Evolutionary conservation across 108 stramenopile genomes (phyloP).

Genomic region (Cyclotella cryptica): DNA sequence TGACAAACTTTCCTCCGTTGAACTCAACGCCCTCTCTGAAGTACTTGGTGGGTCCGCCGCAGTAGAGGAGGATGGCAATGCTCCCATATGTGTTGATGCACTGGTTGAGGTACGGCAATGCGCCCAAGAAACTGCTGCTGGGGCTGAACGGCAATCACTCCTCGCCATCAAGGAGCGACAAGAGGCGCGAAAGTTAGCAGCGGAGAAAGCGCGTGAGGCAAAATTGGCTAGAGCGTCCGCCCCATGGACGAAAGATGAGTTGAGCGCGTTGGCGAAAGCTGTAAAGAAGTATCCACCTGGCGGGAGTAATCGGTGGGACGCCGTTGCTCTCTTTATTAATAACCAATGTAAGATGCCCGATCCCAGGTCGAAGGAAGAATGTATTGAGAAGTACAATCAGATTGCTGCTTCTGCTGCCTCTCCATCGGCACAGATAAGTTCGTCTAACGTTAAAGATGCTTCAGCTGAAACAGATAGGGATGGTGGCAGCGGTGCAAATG

Average conservation of each 20-base stretch:
- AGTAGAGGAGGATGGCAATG: conserved; percentile 35
- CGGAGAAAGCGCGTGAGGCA: conserved; percentile 50
- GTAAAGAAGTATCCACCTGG: conserved; percentile 94
- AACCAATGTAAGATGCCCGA: conserved; percentile 69
- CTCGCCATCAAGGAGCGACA: conserved; percentile 36
- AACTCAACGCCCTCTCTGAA: conserved; percentile 45
- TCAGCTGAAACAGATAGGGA: conserved; percentile 17
- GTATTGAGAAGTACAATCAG: conserved; percentile 92
- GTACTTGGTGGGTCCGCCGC: conserved; percentile 40
- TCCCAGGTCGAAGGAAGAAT: conserved; percentile 94
- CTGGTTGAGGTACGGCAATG: conserved; percentile 39
- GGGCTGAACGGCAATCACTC: conserved; percentile 44
- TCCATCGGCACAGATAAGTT: not conserved
- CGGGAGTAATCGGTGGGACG: conserved; percentile 94
- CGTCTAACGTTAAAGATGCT: conserved; percentile 3
- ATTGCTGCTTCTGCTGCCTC: conserved; percentile 49
- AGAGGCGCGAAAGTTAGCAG: conserved; percentile 42
- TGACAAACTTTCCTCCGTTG: conserved; percentile 47
- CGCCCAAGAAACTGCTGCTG: conserved; percentile 43
- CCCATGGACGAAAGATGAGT: conserved; percentile 93
- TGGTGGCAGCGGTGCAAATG: not conserved
- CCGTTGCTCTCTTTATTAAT: conserved; percentile 93
- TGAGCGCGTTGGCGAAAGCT: conserved; percentile 92
- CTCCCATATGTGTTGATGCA: conserved; percentile 30
- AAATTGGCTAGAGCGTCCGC: conserved; percentile 48